phyloP scores from a whole-genome alignment of 2,329 filamentous ascomycete species.

The Fusarium albosuccineum region DNA sequence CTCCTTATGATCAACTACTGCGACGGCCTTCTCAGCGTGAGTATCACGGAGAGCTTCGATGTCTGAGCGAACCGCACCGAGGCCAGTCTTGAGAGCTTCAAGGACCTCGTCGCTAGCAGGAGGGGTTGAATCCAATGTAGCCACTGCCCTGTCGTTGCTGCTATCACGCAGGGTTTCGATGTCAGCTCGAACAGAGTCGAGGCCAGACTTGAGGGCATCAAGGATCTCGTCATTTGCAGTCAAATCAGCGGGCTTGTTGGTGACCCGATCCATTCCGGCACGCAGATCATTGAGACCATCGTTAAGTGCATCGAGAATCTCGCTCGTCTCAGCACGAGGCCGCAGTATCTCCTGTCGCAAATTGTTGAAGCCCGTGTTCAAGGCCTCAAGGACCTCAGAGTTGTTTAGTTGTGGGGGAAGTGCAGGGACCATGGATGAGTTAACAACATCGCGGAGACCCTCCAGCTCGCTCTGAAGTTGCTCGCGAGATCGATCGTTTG shows the following conservation, averaged over 20 bases:
- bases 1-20: constrained; percentile 61
- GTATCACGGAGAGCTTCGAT: constrained; percentile 80
- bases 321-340: constrained; percentile 78
- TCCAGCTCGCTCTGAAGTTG: constrained; percentile 87
- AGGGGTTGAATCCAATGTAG: constrained; percentile 45
- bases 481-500: constrained; percentile 65
- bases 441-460: constrained; percentile 82
- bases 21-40: constrained; percentile 59
- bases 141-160: constrained; percentile 64
- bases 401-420: constrained; percentile 58
- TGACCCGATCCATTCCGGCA: constrained; percentile 79
- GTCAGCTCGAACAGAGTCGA: constrained; percentile 81
- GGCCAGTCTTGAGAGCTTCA: constrained; percentile 85
- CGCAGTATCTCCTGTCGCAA: constrained; percentile 81
- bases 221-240: constrained; percentile 91
- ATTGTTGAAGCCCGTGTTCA: constrained; percentile 79
- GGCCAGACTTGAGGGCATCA: constrained; percentile 85
- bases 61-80: constrained; percentile 80
- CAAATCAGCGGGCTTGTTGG: constrained; percentile 84
- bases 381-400: constrained; percentile 77
- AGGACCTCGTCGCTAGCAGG: constrained; percentile 89
- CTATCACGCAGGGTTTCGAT: constrained; percentile 81
- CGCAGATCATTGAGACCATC: constrained; percentile 86
- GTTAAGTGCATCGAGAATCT: constrained; percentile 89
- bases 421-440: constrained; percentile 74